Percentiles rank a stretch among this genome's conserved stretches.
Evolutionary conservation across 169 alveolate genomes (phyloP).

Genomic region (Cyclospora cayetanensis): DNA sequence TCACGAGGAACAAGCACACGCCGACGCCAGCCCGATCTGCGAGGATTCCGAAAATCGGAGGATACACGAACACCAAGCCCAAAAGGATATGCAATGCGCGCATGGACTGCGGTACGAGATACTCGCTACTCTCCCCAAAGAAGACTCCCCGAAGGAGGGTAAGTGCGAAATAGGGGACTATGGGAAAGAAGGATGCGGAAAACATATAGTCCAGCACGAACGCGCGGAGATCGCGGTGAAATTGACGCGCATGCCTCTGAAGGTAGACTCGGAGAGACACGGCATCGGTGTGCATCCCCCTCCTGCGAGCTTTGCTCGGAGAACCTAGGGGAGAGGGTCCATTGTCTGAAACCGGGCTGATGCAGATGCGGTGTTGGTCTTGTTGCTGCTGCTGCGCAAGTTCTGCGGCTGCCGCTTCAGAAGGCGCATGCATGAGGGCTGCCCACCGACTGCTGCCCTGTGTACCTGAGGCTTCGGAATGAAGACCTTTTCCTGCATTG

Average conservation of each 20-base stretch:
- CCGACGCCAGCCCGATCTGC: not conserved
- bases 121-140: constrained; percentile 10
- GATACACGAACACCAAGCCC: not conserved
- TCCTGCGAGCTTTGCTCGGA: too few relatives aligned
- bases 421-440: too few relatives aligned
- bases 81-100: constrained; percentile 12
- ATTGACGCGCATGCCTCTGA: too few relatives aligned
- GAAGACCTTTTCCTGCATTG: too few relatives aligned
- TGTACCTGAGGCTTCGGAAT: too few relatives aligned
- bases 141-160: constrained; percentile 26
- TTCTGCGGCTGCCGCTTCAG: too few relatives aligned
- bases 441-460: too few relatives aligned
- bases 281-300: too few relatives aligned
- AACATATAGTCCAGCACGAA: not conserved
- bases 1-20: constrained; percentile 17
- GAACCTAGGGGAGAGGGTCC: too few relatives aligned
- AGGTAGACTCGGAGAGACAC: too few relatives aligned
- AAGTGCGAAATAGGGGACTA: constrained; percentile 45
- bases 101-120: constrained; percentile 31
- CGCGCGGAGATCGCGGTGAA: too few relatives aligned
- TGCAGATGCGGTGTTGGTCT: not conserved
- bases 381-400: not conserved
- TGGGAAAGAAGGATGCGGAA: not conserved
- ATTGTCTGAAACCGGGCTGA: too few relatives aligned
- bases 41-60: constrained; percentile 15